Evolutionary conservation across 108 stramenopile genomes (phyloP).

Genomic region (Discostella stelligeroides): DNA sequence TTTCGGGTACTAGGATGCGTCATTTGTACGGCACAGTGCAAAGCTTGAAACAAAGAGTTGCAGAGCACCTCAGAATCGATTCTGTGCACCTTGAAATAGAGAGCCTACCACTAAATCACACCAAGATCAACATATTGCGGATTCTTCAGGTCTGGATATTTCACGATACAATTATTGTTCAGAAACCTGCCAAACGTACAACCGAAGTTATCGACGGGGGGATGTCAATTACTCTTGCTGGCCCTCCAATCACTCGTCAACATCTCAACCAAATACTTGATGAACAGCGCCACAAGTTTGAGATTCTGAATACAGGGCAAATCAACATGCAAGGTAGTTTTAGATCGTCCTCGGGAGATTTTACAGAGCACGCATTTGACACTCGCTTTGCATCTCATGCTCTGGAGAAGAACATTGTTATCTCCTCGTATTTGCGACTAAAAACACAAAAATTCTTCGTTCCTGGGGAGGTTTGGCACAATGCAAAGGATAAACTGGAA

Average conservation of each 20-base stretch:
- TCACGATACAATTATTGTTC: constrained; percentile 66
- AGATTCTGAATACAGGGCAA: constrained; percentile 34
- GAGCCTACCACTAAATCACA: constrained; percentile 62
- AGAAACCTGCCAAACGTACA: constrained; percentile 28
- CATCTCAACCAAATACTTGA: constrained; percentile 66
- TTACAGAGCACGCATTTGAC: constrained; percentile 36
- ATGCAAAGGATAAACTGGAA: constrained; percentile 14
- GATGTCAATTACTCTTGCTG: constrained; percentile 37
- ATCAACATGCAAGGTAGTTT: constrained; percentile 52
- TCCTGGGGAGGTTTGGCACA: constrained; percentile 21
- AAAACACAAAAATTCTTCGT: constrained; percentile 23
- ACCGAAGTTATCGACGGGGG: constrained; percentile 15
- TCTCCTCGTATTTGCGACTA: constrained; percentile 37
- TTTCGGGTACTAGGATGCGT: constrained; percentile 52
- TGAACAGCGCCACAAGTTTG: constrained; percentile 57
- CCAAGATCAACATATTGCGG: constrained; percentile 67
- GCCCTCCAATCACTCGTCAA: constrained; percentile 28
- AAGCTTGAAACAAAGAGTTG: constrained; percentile 65
- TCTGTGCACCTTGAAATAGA: constrained; percentile 42
- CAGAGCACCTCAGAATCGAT: constrained; percentile 52
- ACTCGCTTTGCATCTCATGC: constrained; percentile 62
- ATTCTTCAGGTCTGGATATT: constrained; percentile 81
- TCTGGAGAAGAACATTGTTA: constrained; percentile 53
- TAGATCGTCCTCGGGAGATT: constrained; percentile 10
- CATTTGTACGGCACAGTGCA: constrained; percentile 54